Percentiles rank a stretch among this genome's conserved stretches.
These are phyloP conservation scores for Aspergillus neotritici DNA, from an alignment of 2,329 filamentous ascomycete species.

Conservation along the genomic window DNA sequence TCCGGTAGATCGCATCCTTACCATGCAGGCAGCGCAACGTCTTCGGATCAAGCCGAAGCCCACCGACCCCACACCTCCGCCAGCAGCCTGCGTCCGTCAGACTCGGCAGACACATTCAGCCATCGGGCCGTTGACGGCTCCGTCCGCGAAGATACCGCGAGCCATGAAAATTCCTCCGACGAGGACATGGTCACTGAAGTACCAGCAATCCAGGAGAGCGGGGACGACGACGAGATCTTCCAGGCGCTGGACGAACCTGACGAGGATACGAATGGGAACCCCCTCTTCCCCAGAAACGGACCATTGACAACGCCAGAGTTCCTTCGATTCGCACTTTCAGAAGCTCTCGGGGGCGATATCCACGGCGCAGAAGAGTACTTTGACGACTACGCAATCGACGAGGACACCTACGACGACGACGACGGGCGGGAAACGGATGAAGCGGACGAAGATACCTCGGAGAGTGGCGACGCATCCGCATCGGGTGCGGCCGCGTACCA, in stretches of 20 bases:
- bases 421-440: constrained; percentile 13
- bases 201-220: constrained; percentile 3
- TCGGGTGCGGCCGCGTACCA: constrained; percentile 9
- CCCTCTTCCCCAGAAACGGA: constrained; percentile 5
- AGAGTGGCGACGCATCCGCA: constrained; percentile 12
- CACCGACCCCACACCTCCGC: not conserved
- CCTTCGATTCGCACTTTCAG: constrained; percentile 19
- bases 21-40: not conserved
- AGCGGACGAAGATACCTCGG: constrained; percentile 9
- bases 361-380: constrained; percentile 15
- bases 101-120: constrained; percentile 14
- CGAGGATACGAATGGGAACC: constrained; percentile 2
- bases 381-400: constrained; percentile 12
- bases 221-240: not conserved
- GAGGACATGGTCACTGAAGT: constrained; percentile 6
- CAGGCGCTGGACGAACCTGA: constrained; percentile 2
- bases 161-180: constrained; percentile 10
- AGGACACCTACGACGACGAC: constrained; percentile 14
- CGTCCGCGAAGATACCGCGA: constrained; percentile 12
- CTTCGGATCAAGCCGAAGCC: not conserved
- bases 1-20: not conserved
- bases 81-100: constrained; percentile 5
- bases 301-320: constrained; percentile 17
- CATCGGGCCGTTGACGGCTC: constrained; percentile 18
- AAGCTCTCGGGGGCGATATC: constrained; percentile 19